phyloP scores from a whole-genome alignment of 768 basidiomycete species.

The Kwoniella heveanensis region DNA sequence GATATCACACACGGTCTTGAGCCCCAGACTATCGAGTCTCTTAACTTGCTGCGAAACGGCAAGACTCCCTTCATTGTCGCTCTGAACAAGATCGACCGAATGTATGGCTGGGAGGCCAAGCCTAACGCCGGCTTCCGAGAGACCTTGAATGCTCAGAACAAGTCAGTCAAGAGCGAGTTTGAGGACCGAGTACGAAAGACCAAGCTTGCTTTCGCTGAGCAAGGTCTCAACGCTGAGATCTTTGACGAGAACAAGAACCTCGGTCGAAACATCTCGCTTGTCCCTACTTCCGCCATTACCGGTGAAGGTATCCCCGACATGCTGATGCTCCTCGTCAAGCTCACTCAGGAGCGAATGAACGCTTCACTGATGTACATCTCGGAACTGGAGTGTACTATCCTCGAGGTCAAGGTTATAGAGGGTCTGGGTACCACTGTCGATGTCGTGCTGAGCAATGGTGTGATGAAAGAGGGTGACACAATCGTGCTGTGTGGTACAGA shows the following conservation, averaged over 20 bases:
- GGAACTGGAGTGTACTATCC: conserved; percentile 93
- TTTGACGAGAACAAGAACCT: conserved; percentile 99
- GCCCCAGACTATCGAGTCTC: conserved; percentile 95
- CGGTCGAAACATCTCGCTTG: conserved; percentile 88
- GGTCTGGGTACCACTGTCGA: conserved; percentile 97
- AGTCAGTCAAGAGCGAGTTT: conserved; percentile 82
- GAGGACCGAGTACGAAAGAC: conserved; percentile 82
- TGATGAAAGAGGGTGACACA: conserved; percentile 84
- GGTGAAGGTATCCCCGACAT: conserved; percentile 99
- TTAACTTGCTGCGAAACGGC: conserved; percentile 82
- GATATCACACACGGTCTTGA: conserved; percentile 99
- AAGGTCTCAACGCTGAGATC: conserved; percentile 88
- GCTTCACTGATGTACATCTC: conserved; percentile 97
- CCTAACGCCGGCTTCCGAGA: conserved; percentile 91
- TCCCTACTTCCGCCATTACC: conserved; percentile 96
- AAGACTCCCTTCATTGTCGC: conserved; percentile 99
- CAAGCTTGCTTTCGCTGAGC: conserved; percentile 92
- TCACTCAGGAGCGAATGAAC: conserved; percentile 97
- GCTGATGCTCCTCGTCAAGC: conserved; percentile 96
- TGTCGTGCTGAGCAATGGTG: conserved; percentile 92
- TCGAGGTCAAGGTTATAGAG: conserved; percentile 98
- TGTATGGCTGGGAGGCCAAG: conserved; percentile 90
- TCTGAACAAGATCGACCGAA: conserved; percentile 98
- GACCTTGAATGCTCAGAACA: conserved; percentile 78
- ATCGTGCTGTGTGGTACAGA: conserved; percentile 97